These are phyloP conservation scores for Phylloporus sp. DNA, from an alignment of 768 basidiomycete species.

Conservation along the genomic window DNA sequence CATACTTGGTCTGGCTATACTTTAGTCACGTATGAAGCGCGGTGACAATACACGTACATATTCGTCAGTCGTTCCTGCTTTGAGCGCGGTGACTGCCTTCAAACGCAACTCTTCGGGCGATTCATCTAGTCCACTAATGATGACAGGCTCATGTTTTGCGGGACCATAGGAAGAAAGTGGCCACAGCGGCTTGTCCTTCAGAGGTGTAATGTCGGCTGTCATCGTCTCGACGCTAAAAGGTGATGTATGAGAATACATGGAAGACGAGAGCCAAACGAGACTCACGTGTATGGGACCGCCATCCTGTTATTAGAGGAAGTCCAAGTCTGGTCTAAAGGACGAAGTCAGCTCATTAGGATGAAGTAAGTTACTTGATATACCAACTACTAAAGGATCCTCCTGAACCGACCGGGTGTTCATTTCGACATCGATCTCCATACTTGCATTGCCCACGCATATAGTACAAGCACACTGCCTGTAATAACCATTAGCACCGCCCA, in stretches of 20 bases:
- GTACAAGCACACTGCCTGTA: constrained; percentile 55
- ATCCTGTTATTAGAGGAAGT: constrained; percentile 26
- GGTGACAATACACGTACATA: constrained; percentile 51
- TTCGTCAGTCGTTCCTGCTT: constrained; percentile 50
- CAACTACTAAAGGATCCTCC: constrained; percentile 49
- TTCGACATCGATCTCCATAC: constrained; percentile 60
- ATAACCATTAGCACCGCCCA: constrained; percentile 1
- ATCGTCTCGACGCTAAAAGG: constrained; percentile 54
- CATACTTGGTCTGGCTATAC: constrained; percentile 47
- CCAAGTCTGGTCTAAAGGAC: constrained; percentile 39
- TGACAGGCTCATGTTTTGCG: constrained; percentile 63
- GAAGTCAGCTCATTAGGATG: constrained; percentile 11
- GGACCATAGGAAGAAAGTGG: constrained; percentile 75
- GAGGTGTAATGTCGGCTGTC: constrained; percentile 52
- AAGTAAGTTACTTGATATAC: constrained; percentile 25
- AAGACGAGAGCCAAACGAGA: background rate
- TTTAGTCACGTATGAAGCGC: background rate
- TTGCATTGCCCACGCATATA: constrained; percentile 60
- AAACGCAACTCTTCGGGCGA: constrained; percentile 76
- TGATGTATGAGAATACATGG: background rate
- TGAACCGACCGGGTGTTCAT: constrained; percentile 52
- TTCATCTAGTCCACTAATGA: constrained; percentile 64
- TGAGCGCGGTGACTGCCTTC: constrained; percentile 52
- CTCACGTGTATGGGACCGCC: constrained; percentile 39
- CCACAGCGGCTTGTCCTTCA: constrained; percentile 70